These are phyloP conservation scores for Ceriops decandra DNA, from an alignment of 345 rosid genomes.

Conservation along the genomic window DNA sequence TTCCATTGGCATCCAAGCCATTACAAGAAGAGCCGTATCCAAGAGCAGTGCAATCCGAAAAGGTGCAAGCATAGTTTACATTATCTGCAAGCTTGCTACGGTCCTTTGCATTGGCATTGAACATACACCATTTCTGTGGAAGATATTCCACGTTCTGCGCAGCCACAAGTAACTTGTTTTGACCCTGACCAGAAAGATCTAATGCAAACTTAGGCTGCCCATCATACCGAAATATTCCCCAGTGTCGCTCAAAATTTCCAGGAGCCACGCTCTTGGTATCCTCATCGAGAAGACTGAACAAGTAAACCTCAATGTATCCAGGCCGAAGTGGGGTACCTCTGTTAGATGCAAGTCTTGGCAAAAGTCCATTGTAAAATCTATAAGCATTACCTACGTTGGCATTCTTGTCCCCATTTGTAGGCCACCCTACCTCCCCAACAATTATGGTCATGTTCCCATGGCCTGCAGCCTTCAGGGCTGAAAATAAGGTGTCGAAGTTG, in stretches of 20 bases:
- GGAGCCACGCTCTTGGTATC: conserved; percentile 89
- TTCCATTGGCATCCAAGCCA: conserved; percentile 33
- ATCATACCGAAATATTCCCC: conserved; percentile 79
- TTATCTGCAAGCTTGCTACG: conserved; percentile 56
- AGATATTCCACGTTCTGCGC: conserved; percentile 63
- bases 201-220: conserved; percentile 71
- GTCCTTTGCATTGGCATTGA: conserved; percentile 60
- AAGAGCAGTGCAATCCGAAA: conserved; percentile 49
- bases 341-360: conserved; percentile 48
- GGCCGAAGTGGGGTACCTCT: conserved; percentile 74
- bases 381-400: conserved; percentile 55
- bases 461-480: conserved; percentile 55
- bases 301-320: conserved; percentile 50
- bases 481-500: conserved; percentile 77
- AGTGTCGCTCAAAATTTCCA: conserved; percentile 86
- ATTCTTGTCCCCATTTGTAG: conserved; percentile 85
- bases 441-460: conserved; percentile 54
- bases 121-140: conserved; percentile 64
- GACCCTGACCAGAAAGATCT: conserved; percentile 62
- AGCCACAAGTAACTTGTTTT: conserved; percentile 45
- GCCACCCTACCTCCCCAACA: conserved; percentile 93
- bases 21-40: conserved; percentile 49
- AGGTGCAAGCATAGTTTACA: conserved; percentile 66
- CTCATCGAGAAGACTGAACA: conserved; percentile 78
- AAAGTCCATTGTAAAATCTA: conserved; percentile 66